A percentile compares a stretch with the other conserved stretches of the same genome.
Conservation (phyloP, 1,139 yeast species). For the Hansenula sp. region DNA sequence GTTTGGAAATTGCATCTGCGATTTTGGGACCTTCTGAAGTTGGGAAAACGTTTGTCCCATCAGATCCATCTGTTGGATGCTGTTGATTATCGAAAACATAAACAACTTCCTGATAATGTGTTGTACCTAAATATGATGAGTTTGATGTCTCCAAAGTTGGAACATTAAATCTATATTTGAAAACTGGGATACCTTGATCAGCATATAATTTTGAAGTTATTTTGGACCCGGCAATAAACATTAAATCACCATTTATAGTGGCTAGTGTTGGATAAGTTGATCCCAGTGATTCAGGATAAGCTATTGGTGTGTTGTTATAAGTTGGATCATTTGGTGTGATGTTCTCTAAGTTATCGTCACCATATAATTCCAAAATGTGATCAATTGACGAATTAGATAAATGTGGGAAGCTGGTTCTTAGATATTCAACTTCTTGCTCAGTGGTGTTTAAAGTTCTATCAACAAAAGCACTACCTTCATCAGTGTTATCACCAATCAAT, state of each 20-base stretch:
- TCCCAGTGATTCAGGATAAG: conserved; percentile 5
- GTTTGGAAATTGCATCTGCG: conserved; percentile 7
- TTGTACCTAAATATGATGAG: conserved; percentile 9
- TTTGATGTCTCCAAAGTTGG: conserved; percentile 8
- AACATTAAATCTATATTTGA: conserved; percentile 19
- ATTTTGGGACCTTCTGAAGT: conserved; percentile 7
- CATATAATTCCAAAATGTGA: conserved; percentile 6
- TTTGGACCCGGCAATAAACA: conserved; percentile 15
- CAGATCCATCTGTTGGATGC: conserved; percentile 4
- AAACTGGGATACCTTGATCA: conserved; percentile 7
- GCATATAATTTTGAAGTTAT: conserved; percentile 6
- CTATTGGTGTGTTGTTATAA: conserved; percentile 2
- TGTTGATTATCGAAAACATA: conserved; percentile 20
- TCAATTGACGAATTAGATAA: conserved; percentile 8
- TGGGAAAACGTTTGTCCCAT: conserved; percentile 11
- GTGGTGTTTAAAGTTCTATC: conserved; percentile 3
- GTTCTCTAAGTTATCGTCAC: conserved; percentile 3
- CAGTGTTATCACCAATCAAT: conserved; percentile 18
- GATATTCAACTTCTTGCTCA: conserved; percentile 1
- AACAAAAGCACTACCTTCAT: conserved; percentile 16
- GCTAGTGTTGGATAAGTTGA: conserved; percentile 8
- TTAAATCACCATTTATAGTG: conserved; percentile 14
- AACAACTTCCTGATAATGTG: conserved; percentile 22
- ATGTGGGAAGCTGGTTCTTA: not conserved
- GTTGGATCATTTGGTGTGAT: conserved; percentile 12